These are phyloP conservation scores for Coemansia sp. DNA, from an alignment of 371 early-diverging fungal genomes.

Conservation along the genomic window DNA sequence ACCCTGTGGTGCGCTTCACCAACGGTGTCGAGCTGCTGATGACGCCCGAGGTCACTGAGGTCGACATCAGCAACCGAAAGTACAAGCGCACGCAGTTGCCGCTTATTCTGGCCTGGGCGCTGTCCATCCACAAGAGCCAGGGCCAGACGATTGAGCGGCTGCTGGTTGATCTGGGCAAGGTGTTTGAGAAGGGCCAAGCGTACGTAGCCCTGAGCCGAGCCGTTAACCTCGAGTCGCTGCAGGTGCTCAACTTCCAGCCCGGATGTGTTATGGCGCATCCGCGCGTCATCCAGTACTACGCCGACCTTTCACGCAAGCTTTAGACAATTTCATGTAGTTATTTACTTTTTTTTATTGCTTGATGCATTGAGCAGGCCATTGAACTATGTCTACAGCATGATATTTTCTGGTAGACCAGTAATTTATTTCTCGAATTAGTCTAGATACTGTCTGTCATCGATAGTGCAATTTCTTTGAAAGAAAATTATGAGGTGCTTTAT, in stretches of 20 bases:
- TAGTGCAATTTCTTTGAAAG: no score
- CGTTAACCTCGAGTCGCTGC: conserved; percentile 61
- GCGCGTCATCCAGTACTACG: conserved; percentile 67
- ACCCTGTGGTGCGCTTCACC: conserved; percentile 63
- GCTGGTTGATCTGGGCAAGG: conserved; percentile 70
- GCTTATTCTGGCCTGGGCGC: conserved; percentile 59
- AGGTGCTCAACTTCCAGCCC: conserved; percentile 72
- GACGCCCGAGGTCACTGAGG: conserved; percentile 59
- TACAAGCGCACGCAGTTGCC: conserved; percentile 54
- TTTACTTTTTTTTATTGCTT: no score
- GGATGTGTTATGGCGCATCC: conserved; percentile 68
- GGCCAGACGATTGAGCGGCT: conserved; percentile 87
- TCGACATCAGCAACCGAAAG: conserved; percentile 53
- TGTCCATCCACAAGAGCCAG: conserved; percentile 86
- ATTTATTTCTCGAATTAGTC: no score
- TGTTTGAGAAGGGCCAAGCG: conserved; percentile 87
- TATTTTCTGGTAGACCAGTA: no score
- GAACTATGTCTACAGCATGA: no score
- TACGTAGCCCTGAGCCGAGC: conserved; percentile 89
- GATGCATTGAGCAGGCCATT: no score
- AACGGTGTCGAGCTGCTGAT: conserved; percentile 56
- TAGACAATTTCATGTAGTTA: no score
- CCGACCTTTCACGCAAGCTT: conserved; percentile 35
- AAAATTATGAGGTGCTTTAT: no score
- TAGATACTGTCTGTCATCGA: no score